Conservation (phyloP, 1,284 basidiomycete species). For the Kalmanozyma brasiliensis region DNA sequence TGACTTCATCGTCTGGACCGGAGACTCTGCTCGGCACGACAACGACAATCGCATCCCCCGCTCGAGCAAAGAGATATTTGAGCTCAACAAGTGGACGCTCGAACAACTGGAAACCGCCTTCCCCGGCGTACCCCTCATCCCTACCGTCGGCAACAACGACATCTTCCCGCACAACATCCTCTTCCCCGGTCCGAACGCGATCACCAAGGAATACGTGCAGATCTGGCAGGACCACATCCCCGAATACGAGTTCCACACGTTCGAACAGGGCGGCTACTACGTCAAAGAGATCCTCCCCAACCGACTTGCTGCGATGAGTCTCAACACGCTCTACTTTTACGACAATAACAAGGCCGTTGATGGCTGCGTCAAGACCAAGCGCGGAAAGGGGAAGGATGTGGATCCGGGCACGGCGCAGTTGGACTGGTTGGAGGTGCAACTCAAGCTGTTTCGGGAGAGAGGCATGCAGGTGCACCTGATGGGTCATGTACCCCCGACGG, state of each 20-base stretch:
- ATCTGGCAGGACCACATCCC: constrained; percentile 88
- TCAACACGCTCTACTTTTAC: constrained; percentile 94
- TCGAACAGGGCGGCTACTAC: constrained; percentile 77
- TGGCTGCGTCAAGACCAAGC: constrained; percentile 63
- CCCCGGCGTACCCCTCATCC: constrained; percentile 82
- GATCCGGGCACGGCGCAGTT: constrained; percentile 61
- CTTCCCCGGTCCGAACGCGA: constrained; percentile 78
- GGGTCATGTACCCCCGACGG: constrained; percentile 77
- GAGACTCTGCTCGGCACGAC: constrained; percentile 91
- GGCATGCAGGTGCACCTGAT: constrained; percentile 78
- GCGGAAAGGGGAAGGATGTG: constrained; percentile 20
- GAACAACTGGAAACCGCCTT: constrained; percentile 79
- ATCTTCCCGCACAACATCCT: constrained; percentile 69
- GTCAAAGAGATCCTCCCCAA: constrained; percentile 83
- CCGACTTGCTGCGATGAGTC: constrained; percentile 80
- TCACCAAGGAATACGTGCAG: constrained; percentile 76
- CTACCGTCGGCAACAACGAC: constrained; percentile 77
- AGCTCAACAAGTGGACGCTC: constrained; percentile 78
- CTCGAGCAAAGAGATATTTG: constrained; percentile 82
- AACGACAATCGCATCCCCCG: constrained; percentile 83
- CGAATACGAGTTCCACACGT: constrained; percentile 77
- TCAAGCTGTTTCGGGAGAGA: constrained; percentile 77
- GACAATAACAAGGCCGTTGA: constrained; percentile 84
- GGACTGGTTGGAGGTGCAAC: constrained; percentile 90
- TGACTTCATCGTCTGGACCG: constrained; percentile 87